Conservation (phyloP, 352 stramenopile species). For the Phytopythium cucurbitacearum region DNA sequence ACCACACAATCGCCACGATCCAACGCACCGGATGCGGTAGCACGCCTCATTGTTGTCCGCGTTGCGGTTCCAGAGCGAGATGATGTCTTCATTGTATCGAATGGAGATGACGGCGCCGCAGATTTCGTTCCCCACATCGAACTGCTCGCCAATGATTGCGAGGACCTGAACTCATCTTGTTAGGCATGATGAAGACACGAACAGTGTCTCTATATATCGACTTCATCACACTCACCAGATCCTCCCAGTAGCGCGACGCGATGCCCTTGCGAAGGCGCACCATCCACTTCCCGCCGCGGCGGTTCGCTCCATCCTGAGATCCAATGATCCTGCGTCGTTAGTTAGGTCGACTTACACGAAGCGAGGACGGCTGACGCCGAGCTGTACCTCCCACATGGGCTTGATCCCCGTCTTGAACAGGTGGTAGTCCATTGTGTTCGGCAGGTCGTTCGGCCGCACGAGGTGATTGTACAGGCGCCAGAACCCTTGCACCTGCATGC, state of each 20-base stretch:
- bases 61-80: slow-evolving; percentile 94
- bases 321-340: neutral
- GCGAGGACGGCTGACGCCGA: too few relatives aligned
- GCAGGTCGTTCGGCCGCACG: slow-evolving; percentile 87
- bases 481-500: slow-evolving; percentile 83
- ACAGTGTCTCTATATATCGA: neutral
- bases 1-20: neutral
- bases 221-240: slow-evolving; percentile 49
- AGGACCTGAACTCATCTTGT: slow-evolving; percentile 43
- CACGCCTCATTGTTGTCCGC: slow-evolving; percentile 90
- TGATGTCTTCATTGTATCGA: slow-evolving; percentile 92
- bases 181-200: neutral
- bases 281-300: slow-evolving; percentile 92
- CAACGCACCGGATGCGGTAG: slow-evolving; percentile 66
- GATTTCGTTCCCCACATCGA: slow-evolving; percentile 93
- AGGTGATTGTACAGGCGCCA: slow-evolving; percentile 94
- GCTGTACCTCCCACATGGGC: slow-evolving; percentile 88
- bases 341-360: neutral
- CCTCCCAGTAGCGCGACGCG: slow-evolving; percentile 90
- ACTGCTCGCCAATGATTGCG: slow-evolving; percentile 92
- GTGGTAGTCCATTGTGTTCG: slow-evolving; percentile 90
- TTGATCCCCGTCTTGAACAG: slow-evolving; percentile 94
- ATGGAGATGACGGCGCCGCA: slow-evolving; percentile 89
- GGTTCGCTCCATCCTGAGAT: slow-evolving; percentile 77
- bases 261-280: slow-evolving; percentile 91